Base-by-base conservation (phyloP, 2,329 filamentous ascomycete species). In the Talaromyces islandicus region DNA sequence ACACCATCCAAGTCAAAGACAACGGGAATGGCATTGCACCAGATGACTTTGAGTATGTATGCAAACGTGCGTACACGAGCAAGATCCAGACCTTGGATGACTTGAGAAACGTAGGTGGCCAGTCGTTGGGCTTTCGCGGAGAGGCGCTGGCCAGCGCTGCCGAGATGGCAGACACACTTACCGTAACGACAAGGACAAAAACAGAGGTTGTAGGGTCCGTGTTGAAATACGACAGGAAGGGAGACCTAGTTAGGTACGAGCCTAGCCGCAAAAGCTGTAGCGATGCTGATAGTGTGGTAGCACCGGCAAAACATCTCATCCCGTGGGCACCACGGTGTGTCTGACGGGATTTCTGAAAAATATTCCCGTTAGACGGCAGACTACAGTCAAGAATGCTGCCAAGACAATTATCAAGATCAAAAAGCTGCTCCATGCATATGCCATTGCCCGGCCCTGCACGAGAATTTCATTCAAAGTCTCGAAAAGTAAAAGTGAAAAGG, bases 61-160 rank as follows among this genome's bases (percentile, higher is more conserved):
- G 85, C 64, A 81, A 78, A 63, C 79, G 81, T 56, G 79, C 84
- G 63, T 86, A 79, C 65, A 89, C 86, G 0, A 88, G 85, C 74
- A 89, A 89, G 73, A 85, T 88, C 54, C 73, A 76, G 46, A 78
- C 80, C 25, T 75, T 84, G 54, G 76, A 82, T 1, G 85, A 88
- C 63, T 71, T 88, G 52, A 77, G 72, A 60, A 74, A 75, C 24
- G 69, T 87, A 19, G 83, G 84, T 30, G 80, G 84, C 0, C 79
- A 73, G 17, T 84, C 79, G 50, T 75, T 89, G 12, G 86, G 86
- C 2, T 89, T 89, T 66, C 77, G 86, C 57, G 86, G 86, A 17
- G 84, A 87, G 70, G 86, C 86, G 2, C 73, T 89, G 61, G 83
- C 85, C 2, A 87, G 84, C 67, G 77, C 83, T 58, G 83, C 82